These are phyloP conservation scores for Nicotiana tomentosiformis DNA, from an alignment of 257 asterid species.

Conservation along the genomic window DNA sequence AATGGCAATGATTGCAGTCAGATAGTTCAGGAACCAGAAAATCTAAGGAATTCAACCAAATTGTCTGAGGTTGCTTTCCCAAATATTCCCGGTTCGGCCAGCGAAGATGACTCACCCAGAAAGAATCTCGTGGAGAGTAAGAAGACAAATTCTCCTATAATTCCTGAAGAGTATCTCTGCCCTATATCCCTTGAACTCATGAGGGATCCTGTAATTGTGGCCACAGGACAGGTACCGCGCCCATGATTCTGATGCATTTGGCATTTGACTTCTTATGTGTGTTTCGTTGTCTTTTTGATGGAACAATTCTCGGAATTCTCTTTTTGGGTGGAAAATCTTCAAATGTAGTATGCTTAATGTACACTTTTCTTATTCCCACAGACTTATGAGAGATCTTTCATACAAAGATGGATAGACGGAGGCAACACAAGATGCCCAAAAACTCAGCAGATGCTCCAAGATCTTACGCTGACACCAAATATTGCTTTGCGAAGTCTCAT, in stretches of 20 bases:
- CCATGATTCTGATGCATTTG: not conserved
- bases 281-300: not conserved
- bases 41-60: slow-evolving; percentile 24
- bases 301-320: not conserved
- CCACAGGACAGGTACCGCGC: slow-evolving; percentile 56
- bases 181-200: slow-evolving; percentile 93
- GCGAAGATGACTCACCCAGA: slow-evolving; percentile 23
- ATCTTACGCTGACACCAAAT: slow-evolving; percentile 82
- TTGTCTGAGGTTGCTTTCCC: slow-evolving; percentile 29
- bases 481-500: slow-evolving; percentile 69
- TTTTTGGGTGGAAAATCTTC: not conserved
- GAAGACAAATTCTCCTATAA: slow-evolving; percentile 54
- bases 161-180: slow-evolving; percentile 84
- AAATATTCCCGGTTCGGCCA: slow-evolving; percentile 29
- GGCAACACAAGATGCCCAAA: slow-evolving; percentile 94
- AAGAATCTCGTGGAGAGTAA: slow-evolving; percentile 52
- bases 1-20: slow-evolving; percentile 30
- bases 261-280: not conserved
- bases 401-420: slow-evolving; percentile 93
- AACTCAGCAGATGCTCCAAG: slow-evolving; percentile 82
- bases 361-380: slow-evolving; percentile 22
- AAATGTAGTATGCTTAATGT: not conserved
- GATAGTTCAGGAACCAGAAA: slow-evolving; percentile 25
- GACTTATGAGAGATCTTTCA: slow-evolving; percentile 96
- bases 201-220: slow-evolving; percentile 96